These are phyloP conservation scores for Taphrina pruni DNA, from an alignment of 1,139 yeast genomes.

Conservation along the genomic window DNA sequence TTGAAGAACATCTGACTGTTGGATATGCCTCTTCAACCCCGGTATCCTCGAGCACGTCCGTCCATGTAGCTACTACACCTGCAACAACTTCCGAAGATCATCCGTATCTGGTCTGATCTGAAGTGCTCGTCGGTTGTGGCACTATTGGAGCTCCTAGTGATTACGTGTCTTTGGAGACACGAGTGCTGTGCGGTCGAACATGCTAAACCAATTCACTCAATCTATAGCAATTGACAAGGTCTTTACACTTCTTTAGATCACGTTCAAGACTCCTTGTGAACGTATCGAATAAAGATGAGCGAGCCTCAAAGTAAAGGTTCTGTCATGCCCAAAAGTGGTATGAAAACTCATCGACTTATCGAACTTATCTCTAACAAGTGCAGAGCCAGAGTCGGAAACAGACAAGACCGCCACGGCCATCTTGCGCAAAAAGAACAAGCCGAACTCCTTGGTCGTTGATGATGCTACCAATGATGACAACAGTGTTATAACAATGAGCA, in stretches of 20 bases:
- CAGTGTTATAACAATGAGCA: conserved; percentile 91
- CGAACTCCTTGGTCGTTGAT: conserved; percentile 86
- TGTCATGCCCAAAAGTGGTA: conserved; percentile 39
- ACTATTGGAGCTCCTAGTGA: conserved; percentile 23
- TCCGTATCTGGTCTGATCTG: no score
- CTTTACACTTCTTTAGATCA: background rate
- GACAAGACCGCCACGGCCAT: conserved; percentile 79
- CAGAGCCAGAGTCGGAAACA: conserved; percentile 35
- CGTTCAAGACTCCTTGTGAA: background rate
- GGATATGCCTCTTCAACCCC: no score
- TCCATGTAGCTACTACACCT: no score
- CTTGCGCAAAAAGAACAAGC: conserved; percentile 96
- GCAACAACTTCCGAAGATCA: no score
- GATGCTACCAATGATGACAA: conserved; percentile 98
- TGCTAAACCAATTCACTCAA: background rate
- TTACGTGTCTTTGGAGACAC: conserved; percentile 21
- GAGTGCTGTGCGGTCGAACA: background rate
- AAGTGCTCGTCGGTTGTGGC: background rate
- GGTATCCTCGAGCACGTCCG: no score
- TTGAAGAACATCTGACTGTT: no score
- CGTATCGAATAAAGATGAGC: conserved; percentile 3
- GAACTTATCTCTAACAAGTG: conserved; percentile 1
- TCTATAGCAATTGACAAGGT: background rate
- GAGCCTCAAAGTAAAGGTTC: conserved; percentile 25
- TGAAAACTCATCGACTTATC: background rate